phyloP scores from a whole-genome alignment of 2,329 filamentous ascomycete genomes.

The Cryphonectria parasitica region DNA sequence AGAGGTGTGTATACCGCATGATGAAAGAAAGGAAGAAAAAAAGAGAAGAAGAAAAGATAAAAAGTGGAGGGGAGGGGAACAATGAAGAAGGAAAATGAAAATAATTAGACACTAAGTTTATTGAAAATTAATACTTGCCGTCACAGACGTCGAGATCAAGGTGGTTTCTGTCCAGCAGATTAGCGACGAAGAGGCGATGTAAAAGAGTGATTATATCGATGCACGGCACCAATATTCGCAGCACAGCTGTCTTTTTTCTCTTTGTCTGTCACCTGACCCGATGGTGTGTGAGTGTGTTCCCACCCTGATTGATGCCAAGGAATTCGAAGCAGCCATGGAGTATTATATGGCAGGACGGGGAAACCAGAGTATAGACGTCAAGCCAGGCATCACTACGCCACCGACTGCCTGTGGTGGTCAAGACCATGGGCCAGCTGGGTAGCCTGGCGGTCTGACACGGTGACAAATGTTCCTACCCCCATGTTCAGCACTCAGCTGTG shows the following conservation, averaged over 20 bases:
- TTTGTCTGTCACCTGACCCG: neutral
- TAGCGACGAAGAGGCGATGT: neutral
- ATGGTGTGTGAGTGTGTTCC: neutral
- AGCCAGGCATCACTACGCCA: constrained; percentile 25
- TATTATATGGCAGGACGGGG: constrained; percentile 5
- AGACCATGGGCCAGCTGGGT: constrained; percentile 3
- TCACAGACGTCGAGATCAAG: neutral
- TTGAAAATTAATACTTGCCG: neutral
- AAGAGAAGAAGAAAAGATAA: neutral
- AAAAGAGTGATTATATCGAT: constrained; percentile 5
- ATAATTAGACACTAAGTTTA: neutral
- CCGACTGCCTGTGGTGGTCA: constrained; percentile 15
- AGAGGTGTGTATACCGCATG: constrained; percentile 26
- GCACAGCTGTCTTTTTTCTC: neutral
- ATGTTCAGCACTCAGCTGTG: neutral
- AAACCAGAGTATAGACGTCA: neutral
- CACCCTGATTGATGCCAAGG: neutral
- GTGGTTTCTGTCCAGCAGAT: constrained; percentile 18
- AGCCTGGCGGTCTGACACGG: constrained; percentile 13
- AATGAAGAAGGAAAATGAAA: neutral
- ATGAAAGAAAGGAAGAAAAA: neutral
- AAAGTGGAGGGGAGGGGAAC: no score
- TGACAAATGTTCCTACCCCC: neutral
- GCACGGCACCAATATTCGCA: constrained; percentile 22
- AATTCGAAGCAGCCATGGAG: neutral